A percentile compares a stretch with the other conserved stretches of the same genome.
Evolutionary conservation across 108 stramenopile genomes (phyloP).

Genomic region (Conticribra guillardii): DNA sequence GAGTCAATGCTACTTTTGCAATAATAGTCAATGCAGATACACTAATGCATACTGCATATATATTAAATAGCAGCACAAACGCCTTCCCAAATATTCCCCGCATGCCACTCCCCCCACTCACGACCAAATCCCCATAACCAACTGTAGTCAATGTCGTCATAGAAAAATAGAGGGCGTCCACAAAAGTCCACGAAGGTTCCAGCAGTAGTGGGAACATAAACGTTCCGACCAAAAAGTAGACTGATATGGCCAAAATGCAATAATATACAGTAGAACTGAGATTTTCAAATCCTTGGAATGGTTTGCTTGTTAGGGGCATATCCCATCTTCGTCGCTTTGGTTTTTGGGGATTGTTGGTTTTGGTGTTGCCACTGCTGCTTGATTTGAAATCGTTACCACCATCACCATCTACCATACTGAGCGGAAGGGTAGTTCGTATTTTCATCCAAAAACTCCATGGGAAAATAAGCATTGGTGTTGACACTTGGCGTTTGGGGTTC

Average conservation of each 20-base stretch:
- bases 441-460: no score
- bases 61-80: conserved; percentile 16
- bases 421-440: no score
- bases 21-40: conserved; percentile 20
- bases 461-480: no score
- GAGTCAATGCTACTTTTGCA: conserved; percentile 19
- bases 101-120: background rate
- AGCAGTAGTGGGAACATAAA: conserved; percentile 18
- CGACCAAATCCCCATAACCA: conserved; percentile 73
- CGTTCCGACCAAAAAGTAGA: conserved; percentile 20
- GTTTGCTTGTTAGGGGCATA: conserved; percentile 23
- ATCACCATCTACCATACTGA: no score
- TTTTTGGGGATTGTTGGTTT: no score
- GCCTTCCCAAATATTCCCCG: conserved; percentile 8
- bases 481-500: no score
- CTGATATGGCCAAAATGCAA: conserved; percentile 10
- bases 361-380: no score
- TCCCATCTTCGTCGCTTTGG: conserved; percentile 16
- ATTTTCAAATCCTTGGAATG: conserved; percentile 16
- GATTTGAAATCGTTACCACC: no score
- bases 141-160: conserved; percentile 71
- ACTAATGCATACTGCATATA: conserved; percentile 27
- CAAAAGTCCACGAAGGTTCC: conserved; percentile 34
- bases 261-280: conserved; percentile 7
- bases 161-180: conserved; percentile 59